Conservation (phyloP, 495 filamentous ascomycete species). For the Aspergillus steynii region DNA sequence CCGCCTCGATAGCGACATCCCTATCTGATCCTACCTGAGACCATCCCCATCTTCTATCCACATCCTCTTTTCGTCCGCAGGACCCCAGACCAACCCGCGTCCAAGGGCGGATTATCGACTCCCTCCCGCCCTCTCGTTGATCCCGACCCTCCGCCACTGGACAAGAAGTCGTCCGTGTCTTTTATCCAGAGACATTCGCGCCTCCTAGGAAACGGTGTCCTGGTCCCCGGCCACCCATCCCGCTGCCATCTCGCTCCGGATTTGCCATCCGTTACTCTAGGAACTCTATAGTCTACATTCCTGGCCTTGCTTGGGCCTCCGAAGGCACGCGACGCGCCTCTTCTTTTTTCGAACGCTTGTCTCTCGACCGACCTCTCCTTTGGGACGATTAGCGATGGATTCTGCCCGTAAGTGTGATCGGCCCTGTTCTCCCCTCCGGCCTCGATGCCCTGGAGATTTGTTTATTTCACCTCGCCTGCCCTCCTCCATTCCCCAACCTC, state of each 20-base stretch:
- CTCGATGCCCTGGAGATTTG: conserved; percentile 41
- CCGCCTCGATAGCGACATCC: no score
- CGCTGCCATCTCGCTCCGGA: neutral
- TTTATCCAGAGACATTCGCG: conserved; percentile 28
- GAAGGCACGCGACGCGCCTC: conserved; percentile 44
- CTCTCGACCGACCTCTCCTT: conserved; percentile 16
- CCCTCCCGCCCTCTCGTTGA: no score
- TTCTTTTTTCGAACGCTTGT: conserved; percentile 25
- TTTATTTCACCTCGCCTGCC: conserved; percentile 41
- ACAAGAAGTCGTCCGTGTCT: conserved; percentile 11
- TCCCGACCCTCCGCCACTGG: conserved; percentile 3
- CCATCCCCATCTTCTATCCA: conserved; percentile 18
- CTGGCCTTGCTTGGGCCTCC: conserved; percentile 42
- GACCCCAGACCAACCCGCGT: conserved; percentile 21
- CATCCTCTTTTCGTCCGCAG: conserved; percentile 13
- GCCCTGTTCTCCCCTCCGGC: conserved; percentile 24
- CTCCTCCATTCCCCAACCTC: conserved; percentile 32
- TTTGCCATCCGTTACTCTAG: conserved; percentile 32
- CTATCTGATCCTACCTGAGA: conserved; percentile 30
- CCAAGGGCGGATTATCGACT: conserved; percentile 22
- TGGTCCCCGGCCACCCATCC: neutral
- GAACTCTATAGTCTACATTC: conserved; percentile 46
- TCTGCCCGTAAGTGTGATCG: conserved; percentile 43
- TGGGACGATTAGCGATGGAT: conserved; percentile 36
- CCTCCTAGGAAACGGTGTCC: conserved; percentile 21